Evolutionary conservation across 2,329 filamentous ascomycete species (phyloP), one percentile per base, ranked within the genome.

Genomic region (Orbilia brochopaga): DNA sequence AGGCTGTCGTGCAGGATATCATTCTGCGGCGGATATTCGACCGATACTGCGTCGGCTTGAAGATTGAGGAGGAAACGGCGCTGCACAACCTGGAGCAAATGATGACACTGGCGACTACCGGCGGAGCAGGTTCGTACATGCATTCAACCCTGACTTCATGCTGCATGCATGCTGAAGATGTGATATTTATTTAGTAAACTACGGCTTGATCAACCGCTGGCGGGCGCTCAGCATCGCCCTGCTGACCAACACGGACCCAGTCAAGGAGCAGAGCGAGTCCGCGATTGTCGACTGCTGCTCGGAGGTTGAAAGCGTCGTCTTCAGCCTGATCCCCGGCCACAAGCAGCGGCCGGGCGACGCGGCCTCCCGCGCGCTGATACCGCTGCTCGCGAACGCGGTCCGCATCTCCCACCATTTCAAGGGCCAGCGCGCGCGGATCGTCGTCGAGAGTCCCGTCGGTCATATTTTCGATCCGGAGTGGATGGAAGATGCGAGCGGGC

Each of bases 1-100:
- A 73, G 62, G 69, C 69, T 30, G 69, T 73, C 11, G 69, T 73
- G 52, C 63, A 67, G 21, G 69, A 73, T 59, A 67, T 73, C 11
- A 37, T 73, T 2, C 50, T 73, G 3, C 54, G 53, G 15, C 50
- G 61, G 35, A 63, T 73, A 61, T 73, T 73, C 50, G 51, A 58
- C 21, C 50, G 69, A 15, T 73, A 73, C 37, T 73, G 69, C 19
- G 69, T 73, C 23, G 69, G 69, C 7, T 46, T 73, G 62, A 46
- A 53, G 19, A 46, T 54, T 40, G 62, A 62, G 23, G 32, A 73
- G 24, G 69, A 73, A 40, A 19, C 46, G n/a, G 54, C 62, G n/a
- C 60, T 73, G 69, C 50, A 58, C 3, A 56, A 44, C 4, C 19
- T 73, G n/a, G 69, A 73, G 40, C 42, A 48, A 27, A 62, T 73